Percentiles rank a stretch among this genome's conserved stretches.
These are phyloP conservation scores for Chrysoporthe puriensis DNA, from an alignment of 2,329 filamentous ascomycete species.

Conservation along the genomic window DNA sequence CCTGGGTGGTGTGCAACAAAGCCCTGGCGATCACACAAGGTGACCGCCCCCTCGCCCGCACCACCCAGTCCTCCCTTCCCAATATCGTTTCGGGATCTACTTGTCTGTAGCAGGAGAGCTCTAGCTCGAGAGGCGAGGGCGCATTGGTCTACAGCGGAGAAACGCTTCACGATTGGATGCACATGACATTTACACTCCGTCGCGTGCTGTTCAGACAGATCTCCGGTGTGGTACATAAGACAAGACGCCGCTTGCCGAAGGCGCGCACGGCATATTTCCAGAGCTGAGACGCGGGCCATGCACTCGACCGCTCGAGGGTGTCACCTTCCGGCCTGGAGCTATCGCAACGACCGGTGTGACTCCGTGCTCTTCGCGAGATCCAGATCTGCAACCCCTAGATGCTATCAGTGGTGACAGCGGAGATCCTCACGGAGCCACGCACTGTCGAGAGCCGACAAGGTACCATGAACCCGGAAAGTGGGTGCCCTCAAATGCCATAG, in stretches of 20 bases:
- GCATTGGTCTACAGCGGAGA: neutral
- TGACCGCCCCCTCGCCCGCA: neutral
- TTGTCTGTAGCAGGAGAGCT: conserved; percentile 10
- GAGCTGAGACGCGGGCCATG: neutral
- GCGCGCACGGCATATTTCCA: neutral
- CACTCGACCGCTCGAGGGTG: neutral
- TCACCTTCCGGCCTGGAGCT: neutral
- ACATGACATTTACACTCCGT: neutral
- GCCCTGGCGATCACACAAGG: conserved; percentile 11
- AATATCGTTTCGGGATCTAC: conserved; percentile 7
- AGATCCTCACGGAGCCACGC: neutral
- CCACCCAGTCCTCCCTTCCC: neutral
- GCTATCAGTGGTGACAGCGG: neutral
- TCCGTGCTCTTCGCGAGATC: neutral
- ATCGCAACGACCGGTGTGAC: neutral
- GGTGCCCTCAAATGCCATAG: neutral
- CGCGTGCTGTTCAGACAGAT: neutral
- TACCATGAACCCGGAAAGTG: neutral
- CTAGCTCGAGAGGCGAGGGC: neutral
- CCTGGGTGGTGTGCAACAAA: neutral
- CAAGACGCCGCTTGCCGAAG: neutral
- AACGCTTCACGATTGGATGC: neutral
- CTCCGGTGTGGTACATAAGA: too few relatives aligned
- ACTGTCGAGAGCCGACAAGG: neutral
- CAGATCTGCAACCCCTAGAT: neutral